Percentiles rank a stretch among this genome's conserved stretches.
phyloP scores from a whole-genome alignment of 495 filamentous ascomycete species.

The Penicillium bialowiezense region DNA sequence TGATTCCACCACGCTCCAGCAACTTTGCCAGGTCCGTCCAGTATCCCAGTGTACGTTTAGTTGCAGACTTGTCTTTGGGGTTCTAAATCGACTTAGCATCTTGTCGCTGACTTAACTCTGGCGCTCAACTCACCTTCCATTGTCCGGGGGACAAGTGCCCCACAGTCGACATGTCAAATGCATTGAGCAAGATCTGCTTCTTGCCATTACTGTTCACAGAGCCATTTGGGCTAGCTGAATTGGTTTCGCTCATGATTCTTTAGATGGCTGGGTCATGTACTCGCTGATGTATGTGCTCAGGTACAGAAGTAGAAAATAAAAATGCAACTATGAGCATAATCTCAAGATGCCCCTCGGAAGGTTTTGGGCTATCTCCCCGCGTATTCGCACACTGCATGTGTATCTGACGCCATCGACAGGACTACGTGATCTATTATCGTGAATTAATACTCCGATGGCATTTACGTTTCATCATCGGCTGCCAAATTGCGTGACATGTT shows the following conservation, averaged over 20 bases:
- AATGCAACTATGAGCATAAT: background rate
- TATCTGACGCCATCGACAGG: constrained; percentile 17
- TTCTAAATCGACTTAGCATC: too few relatives aligned
- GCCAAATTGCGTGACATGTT: constrained; percentile 23
- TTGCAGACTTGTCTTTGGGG: constrained; percentile 53
- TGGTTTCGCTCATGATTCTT: constrained; percentile 18
- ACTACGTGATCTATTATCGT: background rate
- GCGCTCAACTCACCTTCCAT: constrained; percentile 55
- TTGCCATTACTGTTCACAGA: constrained; percentile 27
- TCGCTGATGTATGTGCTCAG: too few relatives aligned
- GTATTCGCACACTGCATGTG: constrained; percentile 6
- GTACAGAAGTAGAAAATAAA: too few relatives aligned
- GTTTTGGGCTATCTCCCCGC: background rate
- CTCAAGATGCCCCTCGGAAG: background rate
- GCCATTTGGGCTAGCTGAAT: constrained; percentile 7
- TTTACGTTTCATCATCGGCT: constrained; percentile 21
- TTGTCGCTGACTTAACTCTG: too few relatives aligned
- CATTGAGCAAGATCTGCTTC: constrained; percentile 63
- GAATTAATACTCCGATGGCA: background rate
- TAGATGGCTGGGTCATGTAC: background rate
- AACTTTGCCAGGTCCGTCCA: constrained; percentile 61
- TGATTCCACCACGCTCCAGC: constrained; percentile 56
- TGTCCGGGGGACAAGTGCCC: constrained; percentile 65
- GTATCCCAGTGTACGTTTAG: constrained; percentile 54
- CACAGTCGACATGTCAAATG: constrained; percentile 60